Percentiles rank a stretch among this genome's conserved stretches.
Evolutionary conservation across 1,284 basidiomycete genomes (phyloP).

Genomic region (Ceratobasidium sp.): DNA sequence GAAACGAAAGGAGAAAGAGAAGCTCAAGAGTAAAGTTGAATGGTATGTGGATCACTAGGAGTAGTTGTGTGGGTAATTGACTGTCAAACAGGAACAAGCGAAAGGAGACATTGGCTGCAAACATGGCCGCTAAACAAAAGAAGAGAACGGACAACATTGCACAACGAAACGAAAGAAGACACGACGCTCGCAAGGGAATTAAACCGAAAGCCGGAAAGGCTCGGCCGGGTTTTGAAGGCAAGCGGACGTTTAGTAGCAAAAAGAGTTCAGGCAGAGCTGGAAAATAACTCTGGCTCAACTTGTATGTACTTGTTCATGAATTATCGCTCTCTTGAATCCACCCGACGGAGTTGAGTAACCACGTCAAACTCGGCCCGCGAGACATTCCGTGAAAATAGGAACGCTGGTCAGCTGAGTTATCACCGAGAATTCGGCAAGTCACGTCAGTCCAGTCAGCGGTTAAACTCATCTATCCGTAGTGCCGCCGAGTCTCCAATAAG

Average conservation of each 20-base stretch:
- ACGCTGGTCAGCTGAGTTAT: conserved; percentile 15
- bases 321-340: background rate
- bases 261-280: conserved; percentile 57
- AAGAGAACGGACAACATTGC: conserved; percentile 92
- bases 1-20: conserved; percentile 90
- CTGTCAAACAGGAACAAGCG: conserved; percentile 76
- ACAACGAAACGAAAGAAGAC: conserved; percentile 79
- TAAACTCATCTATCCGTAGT: background rate
- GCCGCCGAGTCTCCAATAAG: conserved; percentile 27
- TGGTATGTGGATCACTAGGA: conserved; percentile 70
- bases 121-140: conserved; percentile 86
- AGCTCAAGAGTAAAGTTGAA: conserved; percentile 81
- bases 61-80: conserved; percentile 3
- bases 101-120: conserved; percentile 78
- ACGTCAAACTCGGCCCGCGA: background rate
- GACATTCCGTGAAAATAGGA: background rate
- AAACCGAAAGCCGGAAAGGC: conserved; percentile 72
- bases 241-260: conserved; percentile 66
- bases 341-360: background rate
- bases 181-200: conserved; percentile 78
- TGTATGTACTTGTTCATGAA: conserved; percentile 1
- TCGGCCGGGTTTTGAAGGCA: conserved; percentile 85
- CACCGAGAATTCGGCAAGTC: conserved; percentile 27
- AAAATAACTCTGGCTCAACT: background rate
- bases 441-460: conserved; percentile 16